A percentile compares a stretch with the other conserved stretches of the same genome.
Evolutionary conservation across 1,139 yeast genomes (phyloP).

Genomic region (Blastobotrys ciferrii): DNA sequence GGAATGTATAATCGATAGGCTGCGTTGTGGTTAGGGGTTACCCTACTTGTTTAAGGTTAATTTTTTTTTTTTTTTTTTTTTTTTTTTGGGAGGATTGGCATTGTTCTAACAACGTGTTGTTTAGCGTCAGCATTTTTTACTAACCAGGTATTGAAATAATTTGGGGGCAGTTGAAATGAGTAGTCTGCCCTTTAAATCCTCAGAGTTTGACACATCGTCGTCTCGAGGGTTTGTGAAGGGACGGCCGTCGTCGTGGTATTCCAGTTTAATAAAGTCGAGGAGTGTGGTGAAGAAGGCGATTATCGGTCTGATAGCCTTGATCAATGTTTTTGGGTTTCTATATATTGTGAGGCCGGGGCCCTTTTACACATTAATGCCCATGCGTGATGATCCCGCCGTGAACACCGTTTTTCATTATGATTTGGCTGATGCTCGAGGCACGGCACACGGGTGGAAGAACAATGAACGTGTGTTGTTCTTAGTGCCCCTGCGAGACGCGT

Average conservation of each 20-base stretch:
- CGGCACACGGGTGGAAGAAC: constrained; percentile 55
- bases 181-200: constrained; percentile 32
- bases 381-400: constrained; percentile 30
- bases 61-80: constrained; percentile 8
- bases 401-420: constrained; percentile 56
- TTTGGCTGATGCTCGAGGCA: constrained; percentile 48
- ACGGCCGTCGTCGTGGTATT: neutral
- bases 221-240: neutral
- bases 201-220: constrained; percentile 26
- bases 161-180: constrained; percentile 15
- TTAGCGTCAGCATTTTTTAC: neutral
- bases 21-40: neutral
- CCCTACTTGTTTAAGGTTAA: constrained; percentile 1
- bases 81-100: neutral
- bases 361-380: constrained; percentile 13
- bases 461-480: constrained; percentile 59
- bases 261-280: neutral
- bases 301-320: neutral
- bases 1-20: neutral
- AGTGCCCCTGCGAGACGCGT: constrained; percentile 71
- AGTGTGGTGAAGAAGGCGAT: neutral
- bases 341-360: neutral
- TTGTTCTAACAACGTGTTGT: neutral
- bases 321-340: neutral
- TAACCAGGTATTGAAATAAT: neutral